Base-by-base conservation (phyloP, 371 early-diverging fungal genomes). In the Coemansia sp. region DNA sequence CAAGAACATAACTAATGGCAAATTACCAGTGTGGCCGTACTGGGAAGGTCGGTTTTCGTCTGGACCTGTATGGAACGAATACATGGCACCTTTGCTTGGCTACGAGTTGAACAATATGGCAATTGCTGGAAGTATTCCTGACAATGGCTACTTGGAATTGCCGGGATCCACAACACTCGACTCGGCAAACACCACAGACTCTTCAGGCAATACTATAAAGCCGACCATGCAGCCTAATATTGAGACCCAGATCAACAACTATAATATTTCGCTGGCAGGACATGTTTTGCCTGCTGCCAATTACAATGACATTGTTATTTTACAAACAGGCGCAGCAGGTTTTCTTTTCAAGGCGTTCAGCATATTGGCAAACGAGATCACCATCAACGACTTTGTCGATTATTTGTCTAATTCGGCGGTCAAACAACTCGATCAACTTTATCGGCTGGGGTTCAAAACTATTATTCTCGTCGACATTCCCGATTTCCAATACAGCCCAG, bases 41-140 rank as follows among this genome's bases (percentile, higher is more conserved):
- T 82, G 62, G 69, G 41, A 76, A 32, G 82, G 82, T 9, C 64
- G 82, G 2, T 83, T 71, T 48, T 72, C 79, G 19, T 77, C 80
- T 12, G 83, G 83, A 0, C 83, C 83, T 0, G 69, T 80, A 7
- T 82, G 82, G 82, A 65, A 70, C 48, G 83, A 82, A 55, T 82
- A 83, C 53, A 40, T 78, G n/a, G 58, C 79, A 0, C 52, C 40
- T 4, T 49, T 62, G 12, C 58, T 73, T 8, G 40, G 46, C n/a
- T 64, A 57, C 24, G 53, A 63, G 48, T 49, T 69, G 3, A 59
- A 65, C 58, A 67, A 60, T 64, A 66, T 58, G 57, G 78, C 81
- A 8, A 69, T 64, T 26, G 81, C 71, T 1, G 78, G 78, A 9
- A 58, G 59, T 39, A 66, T 66, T 1, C 15, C 66, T 2, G 53